These are phyloP conservation scores for Picea glauca DNA, from an alignment of 75 land plant genomes.

Conservation along the genomic window DNA sequence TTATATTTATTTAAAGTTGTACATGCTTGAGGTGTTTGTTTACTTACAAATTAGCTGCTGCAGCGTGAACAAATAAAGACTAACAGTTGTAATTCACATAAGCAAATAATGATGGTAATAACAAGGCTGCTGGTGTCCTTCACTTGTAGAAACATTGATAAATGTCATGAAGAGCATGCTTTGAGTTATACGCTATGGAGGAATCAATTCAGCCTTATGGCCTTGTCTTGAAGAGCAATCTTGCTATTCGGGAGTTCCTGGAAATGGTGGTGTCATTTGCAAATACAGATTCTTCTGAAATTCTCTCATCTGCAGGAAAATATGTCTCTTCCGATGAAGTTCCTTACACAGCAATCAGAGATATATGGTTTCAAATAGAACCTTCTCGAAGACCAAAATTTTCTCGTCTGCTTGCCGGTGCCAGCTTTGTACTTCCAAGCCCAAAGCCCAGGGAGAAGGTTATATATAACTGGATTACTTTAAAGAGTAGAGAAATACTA, in stretches of 20 bases:
- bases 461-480: neutral
- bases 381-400: slow-evolving; percentile 46
- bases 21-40: no score
- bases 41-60: no score
- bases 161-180: neutral
- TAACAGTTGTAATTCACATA: no score
- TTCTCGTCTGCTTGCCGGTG: slow-evolving; percentile 43
- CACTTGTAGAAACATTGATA: no score
- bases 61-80: no score
- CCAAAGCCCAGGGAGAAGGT: slow-evolving; percentile 94
- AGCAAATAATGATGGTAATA: no score
- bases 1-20: no score
- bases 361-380: slow-evolving; percentile 39
- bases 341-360: slow-evolving; percentile 52
- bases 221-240: slow-evolving; percentile 26
- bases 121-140: no score
- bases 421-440: slow-evolving; percentile 50
- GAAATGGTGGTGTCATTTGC: slow-evolving; percentile 16
- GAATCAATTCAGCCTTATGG: slow-evolving; percentile 28
- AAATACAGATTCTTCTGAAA: slow-evolving; percentile 9
- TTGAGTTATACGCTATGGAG: slow-evolving; percentile 1
- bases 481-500: neutral
- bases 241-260: slow-evolving; percentile 41
- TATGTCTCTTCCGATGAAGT: slow-evolving; percentile 27
- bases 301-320: slow-evolving; percentile 18